Evolutionary conservation across 495 filamentous ascomycete genomes (phyloP), one percentile per base, ranked within the genome.

Genomic region (Aspergillus incahuasiensis): DNA sequence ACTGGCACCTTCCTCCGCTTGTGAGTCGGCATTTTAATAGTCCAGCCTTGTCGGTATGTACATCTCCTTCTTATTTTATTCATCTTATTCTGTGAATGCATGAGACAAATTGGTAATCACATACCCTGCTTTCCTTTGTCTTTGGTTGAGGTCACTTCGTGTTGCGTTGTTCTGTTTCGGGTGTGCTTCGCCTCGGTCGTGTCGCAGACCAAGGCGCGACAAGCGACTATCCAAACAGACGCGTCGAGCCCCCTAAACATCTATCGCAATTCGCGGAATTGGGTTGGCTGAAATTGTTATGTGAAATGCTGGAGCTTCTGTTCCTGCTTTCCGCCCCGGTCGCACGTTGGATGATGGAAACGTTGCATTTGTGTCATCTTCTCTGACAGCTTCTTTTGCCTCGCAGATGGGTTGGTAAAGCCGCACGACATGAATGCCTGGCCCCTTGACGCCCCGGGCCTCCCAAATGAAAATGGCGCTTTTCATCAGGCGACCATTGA

Each of bases 341-440:
- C 57, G 57, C 54, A 34, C 41, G 18, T 57, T 51, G 60, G 50
- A 61, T 58, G 55, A 57, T 57, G 52, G 35, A 55, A 28, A 41
- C 21, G 12, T 46, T 46, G 42, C 40, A 24, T 60, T 44, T 56
- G 57, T 58, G 50, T 46, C 42, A 54, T 49, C 52, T 43, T 63
- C 53, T 62, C 62, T 68, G 59, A 64, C 58, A 52, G 49, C 51
- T 61, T 50, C 56, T 49, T 34, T 67, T 48, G 48, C 42, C 41
- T 54, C 59, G 60, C 74, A 82, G 81, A 83, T 83, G 82, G 82
- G 80, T 79, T 71, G 73, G 77, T 69, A 71, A 72, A 71, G 67
- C 64, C 67, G 68, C 72, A 69, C 72, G 82, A 82, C 78, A 91
- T 90, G 87, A 91, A 86, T 80, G 82, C 83, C 75, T 90, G 87